phyloP scores from a whole-genome alignment of 2,329 filamentous ascomycete genomes.

The Calycina marina region DNA sequence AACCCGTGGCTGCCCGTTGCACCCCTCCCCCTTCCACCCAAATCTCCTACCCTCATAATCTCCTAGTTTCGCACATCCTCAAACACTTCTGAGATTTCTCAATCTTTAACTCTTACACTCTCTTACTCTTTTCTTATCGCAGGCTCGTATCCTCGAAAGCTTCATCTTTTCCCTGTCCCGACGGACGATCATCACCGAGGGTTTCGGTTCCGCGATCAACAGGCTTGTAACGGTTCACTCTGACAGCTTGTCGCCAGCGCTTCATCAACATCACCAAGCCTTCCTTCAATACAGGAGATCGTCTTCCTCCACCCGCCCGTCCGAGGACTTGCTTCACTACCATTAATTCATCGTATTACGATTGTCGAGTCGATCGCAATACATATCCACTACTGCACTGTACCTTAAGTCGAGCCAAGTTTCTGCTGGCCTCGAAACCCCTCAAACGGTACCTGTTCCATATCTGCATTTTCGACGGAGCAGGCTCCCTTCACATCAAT shows the following conservation, averaged over 20 bases:
- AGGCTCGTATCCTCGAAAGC: conserved; percentile 12
- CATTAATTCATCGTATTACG: conserved; percentile 9
- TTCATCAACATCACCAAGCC: not conserved
- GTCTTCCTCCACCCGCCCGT: conserved; percentile 1
- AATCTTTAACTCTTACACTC: conserved; percentile 16
- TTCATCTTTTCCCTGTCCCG: conserved; percentile 1
- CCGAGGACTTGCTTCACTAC: conserved; percentile 5
- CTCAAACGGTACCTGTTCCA: conserved; percentile 22
- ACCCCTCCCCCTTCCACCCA: not conserved
- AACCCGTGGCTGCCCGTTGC: not conserved
- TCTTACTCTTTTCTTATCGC: conserved; percentile 24
- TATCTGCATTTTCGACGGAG: conserved; percentile 19
- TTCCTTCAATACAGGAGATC: conserved; percentile 4
- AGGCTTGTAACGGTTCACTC: not conserved
- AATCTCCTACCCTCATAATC: conserved; percentile 1
- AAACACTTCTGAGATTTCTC: conserved; percentile 1
- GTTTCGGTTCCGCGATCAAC: conserved; percentile 1
- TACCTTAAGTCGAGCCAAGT: conserved; percentile 12
- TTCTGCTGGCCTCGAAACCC: conserved; percentile 22
- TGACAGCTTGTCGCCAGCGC: conserved; percentile 3
- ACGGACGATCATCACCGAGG: conserved; percentile 8
- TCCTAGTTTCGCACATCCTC: no score
- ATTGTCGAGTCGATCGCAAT: conserved; percentile 12
- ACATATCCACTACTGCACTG: conserved; percentile 3
- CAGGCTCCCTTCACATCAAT: conserved; percentile 12